phyloP scores from a whole-genome alignment of 116 monocot genomes.

The Trichopus zeylanicus region DNA sequence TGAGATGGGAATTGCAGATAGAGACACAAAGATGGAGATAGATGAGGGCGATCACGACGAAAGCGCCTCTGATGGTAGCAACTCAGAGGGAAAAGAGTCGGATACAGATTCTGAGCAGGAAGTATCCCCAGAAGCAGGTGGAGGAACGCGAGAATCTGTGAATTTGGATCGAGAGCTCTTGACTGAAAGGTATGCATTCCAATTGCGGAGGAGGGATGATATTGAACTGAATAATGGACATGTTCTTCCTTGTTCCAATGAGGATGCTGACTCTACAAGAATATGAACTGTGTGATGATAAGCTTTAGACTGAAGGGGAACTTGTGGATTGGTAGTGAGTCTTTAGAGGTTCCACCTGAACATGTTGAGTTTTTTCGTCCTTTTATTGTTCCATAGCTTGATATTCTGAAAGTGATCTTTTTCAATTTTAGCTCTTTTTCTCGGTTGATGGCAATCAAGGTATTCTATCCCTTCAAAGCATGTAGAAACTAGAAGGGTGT shows the following conservation, averaged over 20 bases:
- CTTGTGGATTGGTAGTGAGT: no score
- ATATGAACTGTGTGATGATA: no score
- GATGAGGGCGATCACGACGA: conserved; percentile 29
- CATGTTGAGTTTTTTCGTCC: no score
- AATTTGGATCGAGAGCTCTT: conserved; percentile 16
- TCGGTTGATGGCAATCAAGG: no score
- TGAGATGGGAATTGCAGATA: conserved; percentile 6
- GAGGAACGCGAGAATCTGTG: conserved; percentile 15
- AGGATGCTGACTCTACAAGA: conserved; percentile 1
- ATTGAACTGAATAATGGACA: background rate
- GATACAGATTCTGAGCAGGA: conserved; percentile 40
- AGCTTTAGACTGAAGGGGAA: no score
- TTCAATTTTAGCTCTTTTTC: no score
- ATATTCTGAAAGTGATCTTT: no score
- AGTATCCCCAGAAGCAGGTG: conserved; percentile 16
- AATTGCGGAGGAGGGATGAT: conserved; percentile 36
- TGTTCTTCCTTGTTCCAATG: conserved; percentile 2
- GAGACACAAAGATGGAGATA: conserved; percentile 7
- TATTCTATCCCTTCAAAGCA: no score
- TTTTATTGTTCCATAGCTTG: no score
- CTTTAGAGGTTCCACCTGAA: no score
- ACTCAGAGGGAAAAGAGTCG: conserved; percentile 34
- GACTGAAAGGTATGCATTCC: conserved; percentile 34
- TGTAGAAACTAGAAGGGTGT: no score
- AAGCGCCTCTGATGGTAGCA: conserved; percentile 26